These are phyloP conservation scores for Tylopilus sp. DNA, from an alignment of 768 basidiomycete genomes.

Conservation along the genomic window DNA sequence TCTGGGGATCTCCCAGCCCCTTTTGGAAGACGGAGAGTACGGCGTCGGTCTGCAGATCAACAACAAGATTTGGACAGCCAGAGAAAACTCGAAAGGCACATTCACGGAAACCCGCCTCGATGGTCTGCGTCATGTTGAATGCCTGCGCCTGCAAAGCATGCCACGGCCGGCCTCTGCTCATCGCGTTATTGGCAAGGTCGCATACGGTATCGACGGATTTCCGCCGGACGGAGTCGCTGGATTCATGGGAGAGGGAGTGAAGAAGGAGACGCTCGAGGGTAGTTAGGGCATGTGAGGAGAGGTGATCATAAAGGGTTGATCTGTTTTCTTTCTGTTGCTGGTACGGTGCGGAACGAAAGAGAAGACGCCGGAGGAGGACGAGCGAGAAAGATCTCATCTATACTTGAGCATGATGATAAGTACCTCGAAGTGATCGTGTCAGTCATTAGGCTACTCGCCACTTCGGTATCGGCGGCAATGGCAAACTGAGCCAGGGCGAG, in stretches of 20 bases:
- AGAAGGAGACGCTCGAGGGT: slow-evolving; percentile 72
- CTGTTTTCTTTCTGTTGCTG: slow-evolving; percentile 35
- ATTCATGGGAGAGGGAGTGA: slow-evolving; percentile 64
- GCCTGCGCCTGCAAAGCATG: slow-evolving; percentile 72
- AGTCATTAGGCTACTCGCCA: slow-evolving; percentile 45
- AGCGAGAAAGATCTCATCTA: slow-evolving; percentile 87
- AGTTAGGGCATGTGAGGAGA: slow-evolving; percentile 60
- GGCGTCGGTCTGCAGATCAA: slow-evolving; percentile 70
- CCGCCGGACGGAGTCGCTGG: slow-evolving; percentile 52
- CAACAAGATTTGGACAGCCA: slow-evolving; percentile 69
- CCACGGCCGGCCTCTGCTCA: slow-evolving; percentile 77
- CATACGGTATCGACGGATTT: slow-evolving; percentile 74
- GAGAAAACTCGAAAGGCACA: slow-evolving; percentile 71
- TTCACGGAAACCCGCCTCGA: slow-evolving; percentile 43
- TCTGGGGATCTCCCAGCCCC: slow-evolving; percentile 64
- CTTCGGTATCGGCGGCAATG: slow-evolving; percentile 71
- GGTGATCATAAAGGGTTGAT: slow-evolving; percentile 74
- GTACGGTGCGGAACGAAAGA: slow-evolving; percentile 57
- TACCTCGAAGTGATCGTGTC: background rate
- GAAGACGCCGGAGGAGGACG: slow-evolving; percentile 72
- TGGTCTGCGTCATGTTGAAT: slow-evolving; percentile 54
- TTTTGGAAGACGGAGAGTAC: slow-evolving; percentile 64
- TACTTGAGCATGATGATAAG: slow-evolving; percentile 13
- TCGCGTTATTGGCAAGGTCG: slow-evolving; percentile 72
- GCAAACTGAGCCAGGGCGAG: slow-evolving; percentile 79